Evolutionary conservation across 441 rosid genomes (phyloP).

Genomic region (Gossypium trilobum): DNA sequence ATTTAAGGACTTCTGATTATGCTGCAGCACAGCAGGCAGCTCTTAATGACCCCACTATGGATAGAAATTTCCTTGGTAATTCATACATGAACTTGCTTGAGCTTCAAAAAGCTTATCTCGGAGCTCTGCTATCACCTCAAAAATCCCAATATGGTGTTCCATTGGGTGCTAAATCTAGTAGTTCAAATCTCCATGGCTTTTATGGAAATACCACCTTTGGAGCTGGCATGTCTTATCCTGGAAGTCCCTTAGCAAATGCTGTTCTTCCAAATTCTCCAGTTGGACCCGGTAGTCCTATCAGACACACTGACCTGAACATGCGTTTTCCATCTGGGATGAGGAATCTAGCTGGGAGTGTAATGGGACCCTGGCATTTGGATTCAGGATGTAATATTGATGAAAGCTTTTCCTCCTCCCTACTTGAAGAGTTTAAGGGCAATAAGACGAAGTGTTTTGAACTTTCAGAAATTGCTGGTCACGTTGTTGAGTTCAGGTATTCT

Average conservation of each 20-base stretch:
- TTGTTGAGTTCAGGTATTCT: constrained; percentile 73
- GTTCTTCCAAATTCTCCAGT: constrained; percentile 47
- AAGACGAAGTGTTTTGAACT: constrained; percentile 68
- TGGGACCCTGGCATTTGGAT: constrained; percentile 65
- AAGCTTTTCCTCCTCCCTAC: constrained; percentile 44
- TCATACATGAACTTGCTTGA: constrained; percentile 52
- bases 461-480: constrained; percentile 64
- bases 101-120: constrained; percentile 61
- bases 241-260: constrained; percentile 54
- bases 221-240: constrained; percentile 59
- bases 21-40: constrained; percentile 45
- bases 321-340: constrained; percentile 45
- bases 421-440: constrained; percentile 77
- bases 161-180: constrained; percentile 39
- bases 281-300: constrained; percentile 56
- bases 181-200: constrained; percentile 48
- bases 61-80: constrained; percentile 45
- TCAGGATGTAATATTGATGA: constrained; percentile 33
- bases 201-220: constrained; percentile 54
- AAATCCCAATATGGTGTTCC: constrained; percentile 54
- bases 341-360: constrained; percentile 40
- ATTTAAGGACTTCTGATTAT: constrained; percentile 39
- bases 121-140: constrained; percentile 45
- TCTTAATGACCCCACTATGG: constrained; percentile 42
- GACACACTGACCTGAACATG: constrained; percentile 52